Base-by-base conservation (phyloP, 2,329 filamentous ascomycete genomes). In the Chaetomiaceae sp. region DNA sequence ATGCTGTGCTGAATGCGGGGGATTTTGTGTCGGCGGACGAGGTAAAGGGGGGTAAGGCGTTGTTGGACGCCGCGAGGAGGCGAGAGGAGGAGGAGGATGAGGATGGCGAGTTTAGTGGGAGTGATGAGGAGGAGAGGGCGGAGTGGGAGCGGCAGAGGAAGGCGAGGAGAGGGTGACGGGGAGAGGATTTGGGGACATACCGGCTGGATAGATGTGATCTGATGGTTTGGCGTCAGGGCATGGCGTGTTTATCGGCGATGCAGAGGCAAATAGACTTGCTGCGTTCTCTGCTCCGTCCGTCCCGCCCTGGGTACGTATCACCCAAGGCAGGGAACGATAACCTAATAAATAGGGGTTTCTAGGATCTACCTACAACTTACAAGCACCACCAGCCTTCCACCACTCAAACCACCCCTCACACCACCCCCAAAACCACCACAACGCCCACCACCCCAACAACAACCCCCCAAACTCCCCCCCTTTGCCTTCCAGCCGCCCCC, bases 111-210 rank as follows among this genome's bases (percentile, higher is more conserved):
- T 83, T 83, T 47, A 84, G 81, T 51, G 82, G 79, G 20, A 85
- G 82, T 61, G 82, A 85, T 56, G 81, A 83, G 9, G 82, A 85
- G 55, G 82, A 84, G 68, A 75, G 81, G 56, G 81, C 78, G 17
- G 80, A 82, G 70, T 83, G 78, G 75, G 80, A 84, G 68, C 71
- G 78, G 62, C 72, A 74, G 65, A 71, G 73, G 64, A 71, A 68
- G 66, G 68, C 68, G 9, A 72, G 64, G 62, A 69, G 65, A 56
- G 59, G 64, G 45, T 59, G 61, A 55, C 20, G 14, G 43, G 45
- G 27, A 31, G 17, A 6, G 43, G 17, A 11, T 11, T 19, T 37
- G 29, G 23, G 17, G 15, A 25, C 42, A 29, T 11, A 31, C 31
- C 29, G 42, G 37, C 27, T 47, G 50, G 23, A 37, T 51, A 44